phyloP scores from a whole-genome alignment of 2,329 filamentous ascomycete genomes.

The Thielaviopsis populi region DNA sequence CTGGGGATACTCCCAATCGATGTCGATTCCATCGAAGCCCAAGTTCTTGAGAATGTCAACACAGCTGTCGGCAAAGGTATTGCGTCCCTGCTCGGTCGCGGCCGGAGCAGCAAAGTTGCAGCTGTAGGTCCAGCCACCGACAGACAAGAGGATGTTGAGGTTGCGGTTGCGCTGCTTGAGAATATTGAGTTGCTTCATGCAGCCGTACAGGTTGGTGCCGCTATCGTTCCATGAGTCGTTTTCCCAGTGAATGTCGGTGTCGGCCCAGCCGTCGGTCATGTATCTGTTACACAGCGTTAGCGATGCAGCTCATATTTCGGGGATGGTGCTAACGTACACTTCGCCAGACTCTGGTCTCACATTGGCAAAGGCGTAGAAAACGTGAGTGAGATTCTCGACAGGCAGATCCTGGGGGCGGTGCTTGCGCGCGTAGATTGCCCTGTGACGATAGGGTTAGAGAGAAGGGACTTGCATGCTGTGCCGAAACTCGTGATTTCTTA shows the following conservation, averaged over 20 bases:
- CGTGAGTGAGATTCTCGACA: conserved; percentile 65
- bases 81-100: conserved; percentile 53
- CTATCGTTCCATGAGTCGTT: conserved; percentile 54
- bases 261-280: conserved; percentile 48
- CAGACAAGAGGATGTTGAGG: conserved; percentile 70
- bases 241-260: conserved; percentile 59
- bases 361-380: conserved; percentile 86
- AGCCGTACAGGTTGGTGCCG: conserved; percentile 75
- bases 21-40: conserved; percentile 59
- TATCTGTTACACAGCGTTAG: conserved; percentile 23
- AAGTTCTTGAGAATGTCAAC: conserved; percentile 64
- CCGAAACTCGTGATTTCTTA: too few relatives aligned
- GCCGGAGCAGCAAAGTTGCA: conserved; percentile 66
- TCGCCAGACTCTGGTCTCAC: conserved; percentile 64
- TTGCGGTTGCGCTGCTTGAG: conserved; percentile 69
- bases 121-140: conserved; percentile 89
- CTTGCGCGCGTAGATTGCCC: conserved; percentile 75
- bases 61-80: conserved; percentile 56
- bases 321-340: conserved; percentile 38
- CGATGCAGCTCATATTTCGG: background rate
- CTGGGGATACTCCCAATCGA: conserved; percentile 56
- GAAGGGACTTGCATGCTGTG: background rate
- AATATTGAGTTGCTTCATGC: conserved; percentile 74
- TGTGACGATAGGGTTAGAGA: conserved; percentile 19
- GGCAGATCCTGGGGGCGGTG: conserved; percentile 76